These are phyloP conservation scores for Geotrichum cucujoidarum DNA, from an alignment of 1,139 yeast genomes.

Conservation along the genomic window DNA sequence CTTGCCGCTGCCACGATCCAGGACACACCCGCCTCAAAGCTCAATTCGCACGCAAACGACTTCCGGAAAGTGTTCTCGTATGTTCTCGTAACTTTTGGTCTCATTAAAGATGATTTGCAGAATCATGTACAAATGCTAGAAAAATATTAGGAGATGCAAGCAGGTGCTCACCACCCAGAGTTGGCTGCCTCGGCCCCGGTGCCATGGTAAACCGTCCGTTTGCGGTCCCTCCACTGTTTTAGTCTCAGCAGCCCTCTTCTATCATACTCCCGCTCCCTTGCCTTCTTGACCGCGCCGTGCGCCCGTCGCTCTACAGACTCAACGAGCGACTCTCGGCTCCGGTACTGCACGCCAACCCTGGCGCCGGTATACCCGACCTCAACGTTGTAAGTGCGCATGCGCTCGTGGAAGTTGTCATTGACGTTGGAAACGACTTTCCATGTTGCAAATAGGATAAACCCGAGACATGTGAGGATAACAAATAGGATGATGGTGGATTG, in stretches of 20 bases:
- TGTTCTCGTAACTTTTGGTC: too few relatives aligned
- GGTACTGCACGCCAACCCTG: neutral
- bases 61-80: too few relatives aligned
- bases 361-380: neutral
- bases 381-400: neutral
- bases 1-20: too few relatives aligned
- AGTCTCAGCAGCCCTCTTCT: conserved; percentile 5
- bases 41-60: too few relatives aligned
- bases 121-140: too few relatives aligned
- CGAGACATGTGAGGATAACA: neutral
- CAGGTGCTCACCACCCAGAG: conserved; percentile 11
- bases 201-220: conserved; percentile 6
- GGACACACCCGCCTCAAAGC: too few relatives aligned
- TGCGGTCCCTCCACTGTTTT: conserved; percentile 15
- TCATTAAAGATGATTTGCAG: too few relatives aligned
- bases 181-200: conserved; percentile 15
- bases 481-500: conserved; percentile 11
- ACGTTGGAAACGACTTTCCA: conserved; percentile 1
- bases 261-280: neutral
- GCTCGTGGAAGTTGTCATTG: neutral
- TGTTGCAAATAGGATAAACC: neutral
- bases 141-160: too few relatives aligned
- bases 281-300: neutral
- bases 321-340: neutral
- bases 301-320: neutral